A percentile compares a stretch with the other conserved stretches of the same genome.
Evolutionary conservation across 495 filamentous ascomycete genomes (phyloP).

Genomic region (Xylaria scruposa): DNA sequence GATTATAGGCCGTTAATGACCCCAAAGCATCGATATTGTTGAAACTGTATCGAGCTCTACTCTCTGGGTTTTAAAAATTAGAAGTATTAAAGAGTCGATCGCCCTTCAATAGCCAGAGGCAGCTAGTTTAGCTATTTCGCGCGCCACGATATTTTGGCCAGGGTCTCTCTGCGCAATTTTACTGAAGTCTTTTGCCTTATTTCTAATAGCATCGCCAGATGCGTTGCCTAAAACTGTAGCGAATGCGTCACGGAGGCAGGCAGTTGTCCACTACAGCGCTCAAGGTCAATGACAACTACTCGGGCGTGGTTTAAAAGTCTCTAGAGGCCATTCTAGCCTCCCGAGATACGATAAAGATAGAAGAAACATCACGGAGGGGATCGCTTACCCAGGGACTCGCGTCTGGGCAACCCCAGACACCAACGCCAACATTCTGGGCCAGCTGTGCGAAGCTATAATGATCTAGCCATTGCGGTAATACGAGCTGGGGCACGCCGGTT

Average conservation of each 20-base stretch:
- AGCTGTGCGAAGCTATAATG: slow-evolving; percentile 58
- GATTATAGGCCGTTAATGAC: neutral
- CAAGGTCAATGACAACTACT: neutral
- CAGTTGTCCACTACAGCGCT: slow-evolving; percentile 21
- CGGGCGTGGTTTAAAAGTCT: neutral
- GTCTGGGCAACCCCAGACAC: slow-evolving; percentile 53
- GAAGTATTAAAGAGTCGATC: neutral
- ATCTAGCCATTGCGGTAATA: slow-evolving; percentile 60
- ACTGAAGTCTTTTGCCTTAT: slow-evolving; percentile 20
- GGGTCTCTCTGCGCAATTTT: slow-evolving; percentile 26
- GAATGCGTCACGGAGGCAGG: slow-evolving; percentile 35
- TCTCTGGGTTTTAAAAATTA: neutral
- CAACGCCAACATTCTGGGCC: slow-evolving; percentile 57
- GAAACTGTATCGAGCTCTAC: neutral
- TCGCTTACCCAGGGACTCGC: slow-evolving; percentile 32
- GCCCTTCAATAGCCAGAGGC: slow-evolving; percentile 4
- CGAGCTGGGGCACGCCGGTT: slow-evolving; percentile 56
- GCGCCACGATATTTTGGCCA: slow-evolving; percentile 25
- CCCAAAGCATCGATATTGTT: neutral
- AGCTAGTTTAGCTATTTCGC: slow-evolving; percentile 30
- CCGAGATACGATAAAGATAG: too few species aligned
- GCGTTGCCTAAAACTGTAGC: neutral
- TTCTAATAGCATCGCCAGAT: neutral
- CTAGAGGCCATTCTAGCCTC: neutral
- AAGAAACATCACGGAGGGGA: neutral